Evolutionary conservation across 495 filamentous ascomycete species (phyloP).

Genomic region (Penicillium samsonianum): DNA sequence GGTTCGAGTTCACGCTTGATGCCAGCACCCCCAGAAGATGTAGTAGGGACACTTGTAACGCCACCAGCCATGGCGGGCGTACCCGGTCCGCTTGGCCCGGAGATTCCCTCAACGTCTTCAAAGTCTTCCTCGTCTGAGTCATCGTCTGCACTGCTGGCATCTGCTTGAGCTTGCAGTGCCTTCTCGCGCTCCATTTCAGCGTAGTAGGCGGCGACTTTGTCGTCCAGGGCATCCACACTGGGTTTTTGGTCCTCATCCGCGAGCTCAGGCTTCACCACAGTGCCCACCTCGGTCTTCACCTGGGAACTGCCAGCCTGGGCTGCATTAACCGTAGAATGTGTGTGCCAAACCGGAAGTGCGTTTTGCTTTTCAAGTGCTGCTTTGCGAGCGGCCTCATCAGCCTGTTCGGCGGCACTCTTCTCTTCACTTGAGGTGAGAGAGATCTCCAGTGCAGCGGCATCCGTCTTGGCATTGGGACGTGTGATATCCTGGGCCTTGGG

Average conservation of each 20-base stretch:
- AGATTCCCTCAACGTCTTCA: conserved; percentile 49
- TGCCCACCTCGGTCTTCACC: conserved; percentile 40
- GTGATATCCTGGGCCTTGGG: conserved; percentile 63
- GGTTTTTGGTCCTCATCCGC: conserved; percentile 60
- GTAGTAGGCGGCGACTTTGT: conserved; percentile 55
- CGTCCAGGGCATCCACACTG: conserved; percentile 44
- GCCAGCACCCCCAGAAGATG: conserved; percentile 24
- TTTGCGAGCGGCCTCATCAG: conserved; percentile 69
- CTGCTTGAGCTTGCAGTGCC: conserved; percentile 48
- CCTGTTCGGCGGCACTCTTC: conserved; percentile 71
- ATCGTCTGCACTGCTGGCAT: conserved; percentile 48
- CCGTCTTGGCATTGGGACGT: conserved; percentile 65
- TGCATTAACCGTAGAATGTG: conserved; percentile 72
- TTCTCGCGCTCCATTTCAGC: conserved; percentile 53
- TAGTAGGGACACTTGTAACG: conserved; percentile 35
- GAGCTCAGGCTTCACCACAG: conserved; percentile 45
- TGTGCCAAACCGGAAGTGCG: conserved; percentile 85
- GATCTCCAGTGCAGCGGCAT: conserved; percentile 72
- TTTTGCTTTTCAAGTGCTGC: conserved; percentile 80
- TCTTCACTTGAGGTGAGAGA: conserved; percentile 73
- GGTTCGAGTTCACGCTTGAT: conserved; percentile 46
- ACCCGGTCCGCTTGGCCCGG: conserved; percentile 38
- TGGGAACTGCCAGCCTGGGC: conserved; percentile 20
- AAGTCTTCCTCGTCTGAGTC: conserved; percentile 54
- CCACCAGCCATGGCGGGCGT: conserved; percentile 38